Percentiles rank a stretch among this genome's conserved stretches.
Conservation (phyloP, 257 asterid species). For the Lavandula angustifolia region DNA sequence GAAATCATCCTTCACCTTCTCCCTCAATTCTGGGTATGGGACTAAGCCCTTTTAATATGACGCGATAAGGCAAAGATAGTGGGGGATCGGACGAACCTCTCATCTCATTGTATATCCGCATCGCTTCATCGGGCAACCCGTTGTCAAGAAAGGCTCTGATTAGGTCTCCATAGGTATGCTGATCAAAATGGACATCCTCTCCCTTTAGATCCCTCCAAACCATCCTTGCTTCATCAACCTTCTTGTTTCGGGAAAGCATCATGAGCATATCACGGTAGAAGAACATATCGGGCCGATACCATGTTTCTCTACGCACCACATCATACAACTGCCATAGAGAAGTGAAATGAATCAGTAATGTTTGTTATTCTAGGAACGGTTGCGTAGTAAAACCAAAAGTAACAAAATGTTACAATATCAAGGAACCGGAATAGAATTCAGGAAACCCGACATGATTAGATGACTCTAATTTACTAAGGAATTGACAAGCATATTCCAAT, state of each 20-base stretch:
- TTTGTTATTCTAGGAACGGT: slow-evolving; percentile 1
- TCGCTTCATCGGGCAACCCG: slow-evolving; percentile 70
- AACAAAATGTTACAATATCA: not conserved
- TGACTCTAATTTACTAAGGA: slow-evolving; percentile 1
- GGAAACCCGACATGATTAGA: not conserved
- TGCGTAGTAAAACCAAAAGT: not conserved
- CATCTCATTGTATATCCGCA: slow-evolving; percentile 85
- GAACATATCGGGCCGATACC: slow-evolving; percentile 96
- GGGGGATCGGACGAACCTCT: slow-evolving; percentile 78
- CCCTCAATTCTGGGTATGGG: slow-evolving; percentile 77
- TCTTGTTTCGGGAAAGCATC: slow-evolving; percentile 92
- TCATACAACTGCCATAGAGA: slow-evolving; percentile 57
- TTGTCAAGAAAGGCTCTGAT: slow-evolving; percentile 75
- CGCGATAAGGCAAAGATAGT: slow-evolving; percentile 77
- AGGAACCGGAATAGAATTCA: not conserved
- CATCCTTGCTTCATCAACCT: slow-evolving; percentile 56
- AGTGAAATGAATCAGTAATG: slow-evolving; percentile 11
- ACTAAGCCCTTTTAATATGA: slow-evolving; percentile 85
- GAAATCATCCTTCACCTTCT: slow-evolving; percentile 84
- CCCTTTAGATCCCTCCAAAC: slow-evolving; percentile 84
- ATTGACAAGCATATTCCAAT: too few species aligned
- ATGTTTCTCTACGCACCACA: slow-evolving; percentile 77
- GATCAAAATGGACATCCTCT: slow-evolving; percentile 84
- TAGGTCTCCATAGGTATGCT: slow-evolving; percentile 95
- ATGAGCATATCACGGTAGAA: slow-evolving; percentile 89